phyloP scores from a whole-genome alignment of 2,329 filamentous ascomycete species.

The Microdochium nivale region DNA sequence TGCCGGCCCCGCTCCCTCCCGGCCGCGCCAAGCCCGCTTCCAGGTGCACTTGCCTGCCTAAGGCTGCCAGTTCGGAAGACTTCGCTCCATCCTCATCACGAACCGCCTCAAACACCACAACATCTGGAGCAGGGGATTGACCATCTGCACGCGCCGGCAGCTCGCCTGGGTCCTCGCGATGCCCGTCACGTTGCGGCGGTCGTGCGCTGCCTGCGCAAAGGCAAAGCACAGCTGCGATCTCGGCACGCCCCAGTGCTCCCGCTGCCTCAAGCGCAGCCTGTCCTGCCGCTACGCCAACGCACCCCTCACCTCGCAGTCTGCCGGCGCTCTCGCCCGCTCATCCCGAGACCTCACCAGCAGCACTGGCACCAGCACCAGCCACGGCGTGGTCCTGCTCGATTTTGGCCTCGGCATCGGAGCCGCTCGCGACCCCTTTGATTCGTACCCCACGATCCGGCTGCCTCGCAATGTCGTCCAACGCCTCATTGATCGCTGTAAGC shows the following conservation, averaged over 20 bases:
- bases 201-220: conserved; percentile 46
- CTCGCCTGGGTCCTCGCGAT: conserved; percentile 19
- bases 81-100: not conserved
- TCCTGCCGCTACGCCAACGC: conserved; percentile 45
- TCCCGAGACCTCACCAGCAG: conserved; percentile 1
- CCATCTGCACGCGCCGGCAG: no score
- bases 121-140: no score
- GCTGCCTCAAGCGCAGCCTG: conserved; percentile 39
- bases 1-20: no score
- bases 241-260: conserved; percentile 42
- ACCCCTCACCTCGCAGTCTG: conserved; percentile 26
- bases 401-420: conserved; percentile 17
- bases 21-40: no score
- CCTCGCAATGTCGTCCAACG: conserved; percentile 40
- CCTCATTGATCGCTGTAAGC: conserved; percentile 47
- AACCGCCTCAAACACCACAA: no score
- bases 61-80: not conserved
- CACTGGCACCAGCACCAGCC: not conserved
- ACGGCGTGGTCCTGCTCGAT: conserved; percentile 14
- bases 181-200: conserved; percentile 47
- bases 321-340: not conserved
- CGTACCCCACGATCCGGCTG: conserved; percentile 44
- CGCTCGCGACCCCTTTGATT: conserved; percentile 45
- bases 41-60: no score
- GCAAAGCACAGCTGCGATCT: conserved; percentile 49